These are phyloP conservation scores for Boletus insuetus DNA, from an alignment of 768 basidiomycete genomes.

Conservation along the genomic window DNA sequence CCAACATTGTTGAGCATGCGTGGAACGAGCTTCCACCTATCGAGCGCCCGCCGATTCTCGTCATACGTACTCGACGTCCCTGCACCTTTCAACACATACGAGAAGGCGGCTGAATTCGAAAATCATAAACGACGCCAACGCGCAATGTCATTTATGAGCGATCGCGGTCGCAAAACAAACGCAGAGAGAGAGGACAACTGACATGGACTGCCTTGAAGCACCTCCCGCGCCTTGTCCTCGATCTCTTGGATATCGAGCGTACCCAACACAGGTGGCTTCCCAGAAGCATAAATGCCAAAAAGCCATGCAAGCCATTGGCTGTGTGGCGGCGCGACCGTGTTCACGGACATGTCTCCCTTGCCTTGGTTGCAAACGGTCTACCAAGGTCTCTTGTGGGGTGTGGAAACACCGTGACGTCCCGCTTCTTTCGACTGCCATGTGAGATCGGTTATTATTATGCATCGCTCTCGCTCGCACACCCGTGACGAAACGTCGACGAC, in stretches of 20 bases:
- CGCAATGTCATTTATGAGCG: no score
- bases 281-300: conserved; percentile 20
- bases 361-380: no score
- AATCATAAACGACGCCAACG: not conserved
- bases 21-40: conserved; percentile 54
- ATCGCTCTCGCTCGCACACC: no score
- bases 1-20: conserved; percentile 53
- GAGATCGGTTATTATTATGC: no score
- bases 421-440: no score
- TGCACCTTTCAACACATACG: conserved; percentile 69
- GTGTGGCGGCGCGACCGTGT: conserved; percentile 18
- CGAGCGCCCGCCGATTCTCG: conserved; percentile 60
- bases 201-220: conserved; percentile 56
- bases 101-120: conserved; percentile 49
- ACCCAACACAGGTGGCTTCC: conserved; percentile 38
- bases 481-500: no score
- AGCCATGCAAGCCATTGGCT: conserved; percentile 24
- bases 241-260: conserved; percentile 64
- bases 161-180: no score
- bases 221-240: conserved; percentile 60
- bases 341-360: conserved; percentile 12
- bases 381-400: no score
- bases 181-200: conserved; percentile 9
- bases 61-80: conserved; percentile 62
- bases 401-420: no score